Base-by-base conservation (phyloP, 208 protist genomes). In the Trypanosoma grayi region DNA sequence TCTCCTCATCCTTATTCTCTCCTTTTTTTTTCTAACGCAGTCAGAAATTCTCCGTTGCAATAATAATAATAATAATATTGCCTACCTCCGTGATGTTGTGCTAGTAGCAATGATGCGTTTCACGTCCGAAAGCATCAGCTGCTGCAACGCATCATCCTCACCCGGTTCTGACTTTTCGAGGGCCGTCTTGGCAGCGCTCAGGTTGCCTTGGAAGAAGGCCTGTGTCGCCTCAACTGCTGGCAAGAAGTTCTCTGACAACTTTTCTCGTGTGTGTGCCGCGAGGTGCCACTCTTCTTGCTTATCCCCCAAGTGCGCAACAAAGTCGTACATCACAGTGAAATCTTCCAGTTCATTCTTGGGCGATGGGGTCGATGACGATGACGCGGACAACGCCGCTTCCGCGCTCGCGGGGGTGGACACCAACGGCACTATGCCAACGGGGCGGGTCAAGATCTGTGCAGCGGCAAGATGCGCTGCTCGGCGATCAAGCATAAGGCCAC, bases 271-370 rank as follows among this genome's bases (percentile, higher is more conserved):
- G 59, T 84, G 75, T 27, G 80, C 79, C 2, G 84, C 79, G 8
- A 85, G 79, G 50, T 90, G 83, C 79, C 79, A 90, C 69, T 90
- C 83, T 53, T 85, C 79, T 37, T 90, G 70, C 47, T 78, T 78
- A 20, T 66, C 67, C 20, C 73, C 60, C 22, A 83, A 20, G 28
- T 66, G 46, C 16, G 37, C 58, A 16, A 80, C 30, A 43, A 84
- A 90, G 47, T 90, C 77, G 66, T 85, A 90, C 48, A 85, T 75
- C 40, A 81, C 70, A 9, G 66, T 56, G 54, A 66, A 79, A 46
- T 69, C 60, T 13, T 51, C 22, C 39, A 70, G 36, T 20, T 28
- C 25, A 8, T 50, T 52, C 54, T 13, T 53, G n/a, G n/a, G n/a
- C n/a, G n/a, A n/a, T n/a, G n/a, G n/a, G n/a, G n/a, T n/a, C n/a